Percentiles rank a stretch among this genome's conserved stretches.
Evolutionary conservation across 345 rosid genomes (phyloP).

Genomic region (Sapria himalayana): DNA sequence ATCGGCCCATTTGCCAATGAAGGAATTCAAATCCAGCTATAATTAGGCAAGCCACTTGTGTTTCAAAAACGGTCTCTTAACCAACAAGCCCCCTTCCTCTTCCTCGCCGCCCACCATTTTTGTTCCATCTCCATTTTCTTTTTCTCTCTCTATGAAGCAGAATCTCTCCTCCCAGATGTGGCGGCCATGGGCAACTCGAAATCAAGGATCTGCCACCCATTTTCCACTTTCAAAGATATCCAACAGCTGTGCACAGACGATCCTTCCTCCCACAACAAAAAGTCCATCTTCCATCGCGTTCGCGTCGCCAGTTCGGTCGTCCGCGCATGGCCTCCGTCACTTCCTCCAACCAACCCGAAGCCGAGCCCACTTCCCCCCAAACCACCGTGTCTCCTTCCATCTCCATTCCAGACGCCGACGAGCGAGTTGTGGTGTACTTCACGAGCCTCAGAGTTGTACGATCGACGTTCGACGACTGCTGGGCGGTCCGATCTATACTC

Average conservation of each 20-base stretch:
- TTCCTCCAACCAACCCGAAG: conserved; percentile 7
- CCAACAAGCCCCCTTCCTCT: background rate
- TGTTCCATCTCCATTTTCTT: background rate
- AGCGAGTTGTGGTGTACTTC: conserved; percentile 54
- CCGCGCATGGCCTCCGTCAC: conserved; percentile 19
- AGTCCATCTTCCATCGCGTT: conserved; percentile 42
- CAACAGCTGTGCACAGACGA: conserved; percentile 31
- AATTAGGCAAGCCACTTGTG: no score
- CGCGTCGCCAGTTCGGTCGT: conserved; percentile 25
- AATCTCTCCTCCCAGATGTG: conserved; percentile 38
- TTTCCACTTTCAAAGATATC: conserved; percentile 58
- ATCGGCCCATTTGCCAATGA: no score
- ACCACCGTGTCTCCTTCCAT: conserved; percentile 8
- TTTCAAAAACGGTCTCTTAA: background rate
- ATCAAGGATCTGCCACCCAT: conserved; percentile 30
- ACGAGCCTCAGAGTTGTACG: conserved; percentile 69
- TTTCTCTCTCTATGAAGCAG: background rate
- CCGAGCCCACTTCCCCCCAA: background rate
- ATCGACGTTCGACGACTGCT: conserved; percentile 63
- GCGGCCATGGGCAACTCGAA: conserved; percentile 68
- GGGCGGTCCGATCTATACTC: conserved; percentile 39
- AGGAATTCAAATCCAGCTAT: no score
- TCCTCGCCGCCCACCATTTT: background rate
- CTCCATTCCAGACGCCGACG: conserved; percentile 26
- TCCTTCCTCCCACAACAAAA: conserved; percentile 10